A percentile compares a stretch with the other conserved stretches of the same genome.
Evolutionary conservation across 305 asterid genomes (phyloP).

Genomic region (Fraxinus sp.): DNA sequence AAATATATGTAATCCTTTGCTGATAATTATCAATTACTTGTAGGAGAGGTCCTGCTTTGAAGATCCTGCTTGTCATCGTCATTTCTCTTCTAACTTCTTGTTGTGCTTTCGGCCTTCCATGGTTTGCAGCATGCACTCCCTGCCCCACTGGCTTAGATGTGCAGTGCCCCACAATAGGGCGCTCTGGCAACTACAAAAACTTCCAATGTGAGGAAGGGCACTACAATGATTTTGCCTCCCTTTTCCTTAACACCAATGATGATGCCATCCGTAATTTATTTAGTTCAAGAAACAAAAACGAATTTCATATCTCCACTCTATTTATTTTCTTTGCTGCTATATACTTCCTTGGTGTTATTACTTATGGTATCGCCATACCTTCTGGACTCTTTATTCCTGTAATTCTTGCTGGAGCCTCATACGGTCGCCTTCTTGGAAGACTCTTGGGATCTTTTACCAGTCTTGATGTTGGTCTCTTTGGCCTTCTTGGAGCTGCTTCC

Average conservation of each 20-base stretch:
- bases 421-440: slow-evolving; percentile 80
- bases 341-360: slow-evolving; percentile 84
- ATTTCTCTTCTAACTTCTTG: slow-evolving; percentile 79
- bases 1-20: slow-evolving; percentile 8
- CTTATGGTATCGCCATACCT: slow-evolving; percentile 94
- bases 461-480: slow-evolving; percentile 74
- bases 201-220: slow-evolving; percentile 75
- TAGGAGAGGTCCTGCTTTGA: slow-evolving; percentile 82
- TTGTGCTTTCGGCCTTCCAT: slow-evolving; percentile 79
- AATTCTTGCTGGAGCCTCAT: slow-evolving; percentile 92
- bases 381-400: slow-evolving; percentile 97
- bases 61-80: slow-evolving; percentile 60
- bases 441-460: slow-evolving; percentile 53
- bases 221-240: slow-evolving; percentile 90
- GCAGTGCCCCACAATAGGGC: slow-evolving; percentile 70
- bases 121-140: slow-evolving; percentile 70
- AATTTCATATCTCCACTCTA: slow-evolving; percentile 63
- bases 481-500: slow-evolving; percentile 91
- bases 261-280: slow-evolving; percentile 90
- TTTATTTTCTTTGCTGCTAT: slow-evolving; percentile 55
- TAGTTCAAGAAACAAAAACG: slow-evolving; percentile 44
- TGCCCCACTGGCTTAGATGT: slow-evolving; percentile 59
- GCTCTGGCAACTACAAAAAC: slow-evolving; percentile 75
- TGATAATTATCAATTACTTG: slow-evolving; percentile 33
- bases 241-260: slow-evolving; percentile 82